Evolutionary conservation across 73 alveolate species (phyloP), one percentile per base, ranked within the genome.

Genomic region (Symbiodinium natans): DNA sequence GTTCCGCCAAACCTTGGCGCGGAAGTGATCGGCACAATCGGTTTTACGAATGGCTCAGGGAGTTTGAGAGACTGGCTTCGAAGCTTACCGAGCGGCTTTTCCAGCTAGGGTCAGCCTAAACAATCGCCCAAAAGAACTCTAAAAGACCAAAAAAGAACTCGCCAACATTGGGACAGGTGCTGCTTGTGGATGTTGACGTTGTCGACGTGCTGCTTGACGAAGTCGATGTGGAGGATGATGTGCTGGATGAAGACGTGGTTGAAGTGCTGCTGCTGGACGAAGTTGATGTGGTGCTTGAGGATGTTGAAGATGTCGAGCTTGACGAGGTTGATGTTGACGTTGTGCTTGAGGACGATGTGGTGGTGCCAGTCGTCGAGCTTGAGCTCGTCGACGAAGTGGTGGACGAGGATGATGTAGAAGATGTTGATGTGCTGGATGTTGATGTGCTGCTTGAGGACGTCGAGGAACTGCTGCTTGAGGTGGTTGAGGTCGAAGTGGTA

Each of bases 351-450:
- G 94, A 21, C 0, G n/a, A n/a, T n/a, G n/a, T n/a, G n/a, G n/a
- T n/a, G n/a, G n/a, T n/a, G n/a, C n/a, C n/a, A n/a, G 99, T 48
- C 21, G 94, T 31, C 0, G 94, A 80, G 3, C 95, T 21, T 39
- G 94, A 31, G 73, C 93, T 23, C 23, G 95, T 39, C 33, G 99
- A 27, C 13, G 99, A 41, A 13, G 82, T 71, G 41, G 41, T 19
- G 1, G 83, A 21, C 34, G 83, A 71, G 21, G 83, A 33, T 77
- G 87, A 41, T 41, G 48, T n/a, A 1, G 93, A 19, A 3, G 93
- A 84, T 1, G 93, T 82, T 21, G 92, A 15, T 0, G 71, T 39
- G 19, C 27, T 29, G 36, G 80, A 8, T 27, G 42, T 34, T 7
- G 48, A 71, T n/a, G 83, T 71, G 13, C 36, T 75, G 10, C 48